These are phyloP conservation scores for Kwoniella mangroviensis DNA, from an alignment of 768 basidiomycete species.

Conservation along the genomic window DNA sequence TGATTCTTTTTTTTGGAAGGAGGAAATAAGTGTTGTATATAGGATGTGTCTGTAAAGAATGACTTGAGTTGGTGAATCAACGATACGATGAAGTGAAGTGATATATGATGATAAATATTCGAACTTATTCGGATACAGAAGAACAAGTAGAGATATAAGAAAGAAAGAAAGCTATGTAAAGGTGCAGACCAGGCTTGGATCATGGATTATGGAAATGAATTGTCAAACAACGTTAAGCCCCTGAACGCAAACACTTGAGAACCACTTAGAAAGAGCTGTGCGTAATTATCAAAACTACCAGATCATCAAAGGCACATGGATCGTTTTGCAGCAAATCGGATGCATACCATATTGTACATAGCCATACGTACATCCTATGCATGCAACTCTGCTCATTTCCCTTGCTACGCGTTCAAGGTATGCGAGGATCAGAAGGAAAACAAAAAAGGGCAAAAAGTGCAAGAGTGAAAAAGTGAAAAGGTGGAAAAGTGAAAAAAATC, in stretches of 20 bases:
- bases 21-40: neutral
- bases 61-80: conserved; percentile 15
- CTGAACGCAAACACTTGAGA: conserved; percentile 1
- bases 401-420: neutral
- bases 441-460: neutral
- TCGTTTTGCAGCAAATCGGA: neutral
- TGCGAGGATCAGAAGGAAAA: neutral
- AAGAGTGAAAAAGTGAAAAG: neutral
- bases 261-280: neutral
- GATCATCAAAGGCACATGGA: neutral
- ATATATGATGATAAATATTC: neutral
- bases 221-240: conserved; percentile 5
- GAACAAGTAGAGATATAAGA: conserved; percentile 5
- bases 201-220: neutral
- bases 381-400: neutral
- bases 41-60: conserved; percentile 2
- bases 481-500: conserved; percentile 5
- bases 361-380: neutral
- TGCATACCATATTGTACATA: neutral
- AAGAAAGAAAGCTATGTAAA: conserved; percentile 4
- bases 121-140: neutral
- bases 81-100: neutral
- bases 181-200: conserved; percentile 1
- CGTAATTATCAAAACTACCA: neutral
- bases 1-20: neutral